Evolutionary conservation across 495 filamentous ascomycete genomes (phyloP).

Genomic region (Evansstolkia leycettana): DNA sequence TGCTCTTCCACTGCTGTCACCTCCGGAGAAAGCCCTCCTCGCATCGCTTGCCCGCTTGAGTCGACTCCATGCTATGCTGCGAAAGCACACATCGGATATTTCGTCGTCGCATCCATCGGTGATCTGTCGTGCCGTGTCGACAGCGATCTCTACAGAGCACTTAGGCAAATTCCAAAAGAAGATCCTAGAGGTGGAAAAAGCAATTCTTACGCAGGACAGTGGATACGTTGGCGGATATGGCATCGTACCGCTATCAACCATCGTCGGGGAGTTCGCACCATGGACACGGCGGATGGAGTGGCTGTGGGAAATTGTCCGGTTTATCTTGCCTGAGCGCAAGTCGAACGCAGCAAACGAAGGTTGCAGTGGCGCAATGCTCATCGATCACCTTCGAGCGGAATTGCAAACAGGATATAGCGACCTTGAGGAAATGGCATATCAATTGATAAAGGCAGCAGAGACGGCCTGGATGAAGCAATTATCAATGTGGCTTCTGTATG

Average conservation of each 20-base stretch:
- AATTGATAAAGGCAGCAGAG: conserved; percentile 67
- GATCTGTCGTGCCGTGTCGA: conserved; percentile 81
- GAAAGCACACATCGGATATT: conserved; percentile 48
- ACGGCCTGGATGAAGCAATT: conserved; percentile 83
- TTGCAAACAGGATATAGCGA: conserved; percentile 82
- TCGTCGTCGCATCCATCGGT: conserved; percentile 58
- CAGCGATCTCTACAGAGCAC: conserved; percentile 58
- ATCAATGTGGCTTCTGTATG: conserved; percentile 82
- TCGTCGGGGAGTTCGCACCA: conserved; percentile 70
- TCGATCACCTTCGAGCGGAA: conserved; percentile 60
- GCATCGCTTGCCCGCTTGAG: conserved; percentile 62
- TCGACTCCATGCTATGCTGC: conserved; percentile 59
- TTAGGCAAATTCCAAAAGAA: conserved; percentile 69
- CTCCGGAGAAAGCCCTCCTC: conserved; percentile 73
- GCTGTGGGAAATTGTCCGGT: conserved; percentile 60
- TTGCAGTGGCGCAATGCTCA: conserved; percentile 55
- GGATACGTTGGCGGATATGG: conserved; percentile 76
- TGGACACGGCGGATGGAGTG: conserved; percentile 81
- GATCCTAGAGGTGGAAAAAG: conserved; percentile 71
- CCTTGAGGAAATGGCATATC: conserved; percentile 59
- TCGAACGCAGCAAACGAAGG: conserved; percentile 9
- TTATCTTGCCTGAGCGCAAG: conserved; percentile 39
- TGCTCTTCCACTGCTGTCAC: conserved; percentile 47
- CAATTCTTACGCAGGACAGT: conserved; percentile 58
- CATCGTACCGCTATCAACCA: conserved; percentile 77